phyloP scores from a whole-genome alignment of 164 flowering plant genomes.

The Tetracentron sinense region DNA sequence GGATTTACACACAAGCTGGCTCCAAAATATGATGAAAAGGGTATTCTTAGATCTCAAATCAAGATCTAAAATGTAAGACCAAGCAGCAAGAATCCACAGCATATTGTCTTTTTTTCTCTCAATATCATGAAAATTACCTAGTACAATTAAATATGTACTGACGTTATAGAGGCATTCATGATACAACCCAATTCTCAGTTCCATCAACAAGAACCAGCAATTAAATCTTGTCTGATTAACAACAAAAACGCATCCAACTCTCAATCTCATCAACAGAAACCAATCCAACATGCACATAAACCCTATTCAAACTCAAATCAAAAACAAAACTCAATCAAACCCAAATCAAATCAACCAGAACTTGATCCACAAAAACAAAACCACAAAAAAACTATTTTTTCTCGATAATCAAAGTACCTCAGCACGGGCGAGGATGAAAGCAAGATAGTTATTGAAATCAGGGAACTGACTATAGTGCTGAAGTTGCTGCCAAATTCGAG shows the following conservation, averaged over 20 bases:
- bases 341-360: constrained; percentile 2
- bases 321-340: no score
- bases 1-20: not conserved
- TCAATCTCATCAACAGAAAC: not conserved
- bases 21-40: not conserved
- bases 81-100: not conserved
- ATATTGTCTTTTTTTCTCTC: no score
- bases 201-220: not conserved
- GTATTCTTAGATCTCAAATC: no score
- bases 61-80: no score
- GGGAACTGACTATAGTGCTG: constrained; percentile 87
- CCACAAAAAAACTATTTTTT: constrained; percentile 1
- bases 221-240: no score
- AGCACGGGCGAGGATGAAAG: constrained; percentile 81
- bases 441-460: constrained; percentile 96
- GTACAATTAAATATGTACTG: no score
- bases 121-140: no score
- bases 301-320: not conserved
- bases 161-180: no score
- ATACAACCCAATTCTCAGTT: not conserved
- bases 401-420: constrained; percentile 42
- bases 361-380: constrained; percentile 3
- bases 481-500: constrained; percentile 84
- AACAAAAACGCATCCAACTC: not conserved
- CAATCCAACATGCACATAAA: not conserved